phyloP scores from a whole-genome alignment of 1,284 basidiomycete species.

The Moesziomyces sp. region DNA sequence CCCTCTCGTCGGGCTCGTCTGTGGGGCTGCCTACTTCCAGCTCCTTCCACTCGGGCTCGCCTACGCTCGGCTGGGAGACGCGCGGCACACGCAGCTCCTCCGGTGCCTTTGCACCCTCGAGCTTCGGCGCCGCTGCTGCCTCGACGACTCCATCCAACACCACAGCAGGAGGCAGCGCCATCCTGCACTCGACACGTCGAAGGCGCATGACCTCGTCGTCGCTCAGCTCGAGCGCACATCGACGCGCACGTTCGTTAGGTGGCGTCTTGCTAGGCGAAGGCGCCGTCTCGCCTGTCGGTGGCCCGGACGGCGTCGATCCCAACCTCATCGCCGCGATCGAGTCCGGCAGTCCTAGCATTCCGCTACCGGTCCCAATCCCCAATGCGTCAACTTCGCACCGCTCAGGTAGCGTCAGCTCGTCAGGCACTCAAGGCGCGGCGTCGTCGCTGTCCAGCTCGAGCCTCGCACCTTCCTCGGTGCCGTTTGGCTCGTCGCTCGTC shows the following conservation, averaged over 20 bases:
- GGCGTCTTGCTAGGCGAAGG: slow-evolving; percentile 52
- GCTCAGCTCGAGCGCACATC: slow-evolving; percentile 52
- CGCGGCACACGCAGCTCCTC: slow-evolving; percentile 36
- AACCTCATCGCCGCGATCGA: slow-evolving; percentile 64
- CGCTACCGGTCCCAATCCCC: slow-evolving; percentile 38
- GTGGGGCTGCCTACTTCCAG: slow-evolving; percentile 27
- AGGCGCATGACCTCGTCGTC: slow-evolving; percentile 43
- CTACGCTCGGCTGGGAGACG: slow-evolving; percentile 28
- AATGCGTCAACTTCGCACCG: slow-evolving; percentile 29
- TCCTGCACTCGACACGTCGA: slow-evolving; percentile 28
- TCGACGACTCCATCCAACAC: slow-evolving; percentile 28
- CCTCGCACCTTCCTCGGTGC: slow-evolving; percentile 29
- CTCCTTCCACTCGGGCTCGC: slow-evolving; percentile 39
- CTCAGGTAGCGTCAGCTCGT: slow-evolving; percentile 44
- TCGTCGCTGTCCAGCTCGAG: slow-evolving; percentile 36
- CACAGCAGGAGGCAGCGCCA: slow-evolving; percentile 36
- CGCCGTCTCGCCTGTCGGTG: slow-evolving; percentile 60
- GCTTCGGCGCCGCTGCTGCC: slow-evolving; percentile 20
- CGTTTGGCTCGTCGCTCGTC: slow-evolving; percentile 21
- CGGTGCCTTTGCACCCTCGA: slow-evolving; percentile 28
- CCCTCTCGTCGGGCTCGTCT: slow-evolving; percentile 31
- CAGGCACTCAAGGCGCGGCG: slow-evolving; percentile 36
- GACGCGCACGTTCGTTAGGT: slow-evolving; percentile 62
- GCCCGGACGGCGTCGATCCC: slow-evolving; percentile 66
- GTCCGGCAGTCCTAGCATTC: slow-evolving; percentile 47